Base-by-base conservation (phyloP, 352 stramenopile species). In the Sclerospora graminicola region DNA sequence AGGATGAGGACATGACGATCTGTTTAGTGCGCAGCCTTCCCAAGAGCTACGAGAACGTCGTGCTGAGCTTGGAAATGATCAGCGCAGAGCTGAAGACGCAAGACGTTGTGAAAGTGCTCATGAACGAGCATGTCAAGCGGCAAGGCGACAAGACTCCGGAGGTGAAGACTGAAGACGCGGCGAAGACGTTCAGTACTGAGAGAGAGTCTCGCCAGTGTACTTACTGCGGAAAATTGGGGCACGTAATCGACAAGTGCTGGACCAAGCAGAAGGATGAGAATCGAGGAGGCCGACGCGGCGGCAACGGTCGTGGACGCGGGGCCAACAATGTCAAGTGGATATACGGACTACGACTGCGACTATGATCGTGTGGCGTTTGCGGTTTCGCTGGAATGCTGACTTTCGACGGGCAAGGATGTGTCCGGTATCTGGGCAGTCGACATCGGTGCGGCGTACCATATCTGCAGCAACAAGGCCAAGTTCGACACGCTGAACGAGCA, bases 201-300 rank as follows among this genome's bases (percentile, higher is more conserved):
- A n/a, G n/a, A n/a, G n/a, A n/a, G n/a, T n/a, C n/a, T n/a, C n/a
- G n/a, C n/a, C n/a, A n/a, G n/a, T n/a, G n/a, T n/a, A n/a, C n/a
- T 26, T 52, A 53, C 29, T 54, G 43, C 31, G 38, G 51, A 9
- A 54, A 60, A 48, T 40, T 54, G 44, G 39, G 51, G 37, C 51
- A 60, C 20, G 14, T 30, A 4, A 10, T 51, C 1, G 51, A 53
- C 8, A 45, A 43, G 51, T 60, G 44, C 51, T 60, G 44, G 44
- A 48, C 35, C 37, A 54, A 54, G 29, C 39, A 56, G 33, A 56
- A 56, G 35, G 33, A 49, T 7, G 48, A 55, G n/a, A n/a, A 49
- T 44, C 27, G 32, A 27, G 2, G 13, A 18, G 16, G 8, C 31
- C 23, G 45, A 41, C 49, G 33, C 26, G 41, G 34, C 13, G 37